Evolutionary conservation across 2,329 filamentous ascomycete species (phyloP).

Genomic region (Elsinoe perseae): DNA sequence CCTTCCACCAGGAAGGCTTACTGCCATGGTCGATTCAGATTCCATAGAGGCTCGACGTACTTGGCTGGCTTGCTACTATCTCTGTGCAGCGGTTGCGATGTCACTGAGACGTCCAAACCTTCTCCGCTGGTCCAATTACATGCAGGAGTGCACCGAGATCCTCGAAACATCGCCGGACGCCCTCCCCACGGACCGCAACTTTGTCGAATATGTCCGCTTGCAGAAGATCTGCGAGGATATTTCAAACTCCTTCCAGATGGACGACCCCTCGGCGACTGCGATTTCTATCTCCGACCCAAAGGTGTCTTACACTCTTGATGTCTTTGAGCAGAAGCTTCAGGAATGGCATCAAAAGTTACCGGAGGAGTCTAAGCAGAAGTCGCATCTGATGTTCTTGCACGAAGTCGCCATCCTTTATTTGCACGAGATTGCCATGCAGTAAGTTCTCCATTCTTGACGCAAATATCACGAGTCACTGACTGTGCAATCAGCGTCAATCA

Average conservation of each 20-base stretch:
- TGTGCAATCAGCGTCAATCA: constrained; percentile 20
- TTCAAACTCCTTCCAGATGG: constrained; percentile 50
- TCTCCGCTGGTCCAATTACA: constrained; percentile 54
- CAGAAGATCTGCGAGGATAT: constrained; percentile 53
- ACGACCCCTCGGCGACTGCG: constrained; percentile 41
- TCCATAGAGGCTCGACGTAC: constrained; percentile 51
- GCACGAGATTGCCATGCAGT: constrained; percentile 45
- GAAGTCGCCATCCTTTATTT: constrained; percentile 44
- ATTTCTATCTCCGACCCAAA: constrained; percentile 49
- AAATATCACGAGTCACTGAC: not conserved
- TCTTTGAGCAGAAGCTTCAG: constrained; percentile 47
- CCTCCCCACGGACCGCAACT: constrained; percentile 47
- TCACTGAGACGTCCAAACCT: constrained; percentile 52
- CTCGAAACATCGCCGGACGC: constrained; percentile 50
- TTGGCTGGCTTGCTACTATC: constrained; percentile 55
- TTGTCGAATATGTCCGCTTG: constrained; percentile 52
- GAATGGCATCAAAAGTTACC: constrained; percentile 40
- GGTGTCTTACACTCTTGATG: constrained; percentile 48
- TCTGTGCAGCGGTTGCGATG: constrained; percentile 52
- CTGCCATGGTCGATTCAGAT: constrained; percentile 38
- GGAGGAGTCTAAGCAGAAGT: constrained; percentile 27
- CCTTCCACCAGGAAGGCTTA: constrained; percentile 24
- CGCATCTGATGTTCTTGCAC: constrained; percentile 37
- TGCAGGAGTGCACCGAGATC: constrained; percentile 54
- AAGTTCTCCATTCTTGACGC: constrained; percentile 25